Percentiles rank a stretch among this genome's conserved stretches.
These are phyloP conservation scores for Carex littledalei DNA, from an alignment of 176 grass and related monocot species.

Conservation along the genomic window DNA sequence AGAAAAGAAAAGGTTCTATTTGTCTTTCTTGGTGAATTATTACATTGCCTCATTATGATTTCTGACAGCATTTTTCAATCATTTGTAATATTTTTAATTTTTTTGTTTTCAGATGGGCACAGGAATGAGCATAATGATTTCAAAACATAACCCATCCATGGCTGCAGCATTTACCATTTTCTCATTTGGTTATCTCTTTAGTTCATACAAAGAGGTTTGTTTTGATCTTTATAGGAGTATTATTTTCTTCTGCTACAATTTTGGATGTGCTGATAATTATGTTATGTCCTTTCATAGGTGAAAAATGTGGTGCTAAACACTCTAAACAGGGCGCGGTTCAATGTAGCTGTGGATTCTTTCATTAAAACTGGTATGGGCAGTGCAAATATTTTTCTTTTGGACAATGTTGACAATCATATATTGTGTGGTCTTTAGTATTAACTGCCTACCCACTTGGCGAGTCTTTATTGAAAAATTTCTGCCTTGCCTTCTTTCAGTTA, in stretches of 20 bases:
- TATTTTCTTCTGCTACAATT: background rate
- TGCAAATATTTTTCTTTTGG: background rate
- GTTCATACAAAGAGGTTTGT: constrained; percentile 93
- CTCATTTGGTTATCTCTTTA: constrained; percentile 89
- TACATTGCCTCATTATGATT: background rate
- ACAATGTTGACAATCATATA: background rate
- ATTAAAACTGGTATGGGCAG: constrained; percentile 79
- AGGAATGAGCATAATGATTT: constrained; percentile 89
- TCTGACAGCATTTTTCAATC: background rate
- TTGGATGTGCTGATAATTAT: background rate
- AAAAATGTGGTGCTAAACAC: constrained; percentile 98
- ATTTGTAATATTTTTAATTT: background rate
- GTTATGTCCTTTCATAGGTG: constrained; percentile 55
- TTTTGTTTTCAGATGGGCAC: constrained; percentile 68
- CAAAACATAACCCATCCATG: constrained; percentile 86
- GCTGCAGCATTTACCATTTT: constrained; percentile 79
- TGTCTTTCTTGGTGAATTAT: background rate
- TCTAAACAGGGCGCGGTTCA: constrained; percentile 90
- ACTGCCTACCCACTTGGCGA: background rate
- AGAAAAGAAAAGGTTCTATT: background rate
- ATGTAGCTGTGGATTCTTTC: constrained; percentile 95
- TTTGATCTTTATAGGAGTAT: background rate
- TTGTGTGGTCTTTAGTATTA: background rate
- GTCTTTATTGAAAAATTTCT: background rate
- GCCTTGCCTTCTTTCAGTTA: background rate